Evolutionary conservation across 306 rosid species (phyloP), one percentile per base, ranked within the genome.

Genomic region (Medicago arabica): DNA sequence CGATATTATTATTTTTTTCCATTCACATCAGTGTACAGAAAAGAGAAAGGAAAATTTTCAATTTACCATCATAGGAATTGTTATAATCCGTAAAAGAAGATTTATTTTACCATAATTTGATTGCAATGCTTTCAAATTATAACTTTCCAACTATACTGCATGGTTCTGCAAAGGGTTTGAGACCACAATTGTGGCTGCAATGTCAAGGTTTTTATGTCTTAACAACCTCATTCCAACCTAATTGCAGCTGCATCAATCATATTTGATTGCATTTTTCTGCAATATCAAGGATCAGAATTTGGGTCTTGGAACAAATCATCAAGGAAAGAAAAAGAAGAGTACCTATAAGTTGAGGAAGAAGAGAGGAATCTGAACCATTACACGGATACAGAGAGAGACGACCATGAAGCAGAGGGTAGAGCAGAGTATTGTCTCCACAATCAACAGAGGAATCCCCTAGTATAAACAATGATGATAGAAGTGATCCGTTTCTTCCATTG

Each of bases 401-500:
- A 47, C 79, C 85, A 14, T 93, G 97, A 68, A 88, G 86, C 9
- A 83, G 79, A 73, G 92, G 88, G 82, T 91, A 91, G 83, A 91
- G 87, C 14, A 89, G 77, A 36, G 96, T 88, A 83, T 89, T 87
- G 55, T 85, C 86, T 21, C 98, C 96, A 31, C 97, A 91, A 76
- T 91, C 97, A 43, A 93, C 98, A 0, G 97, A 88, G 59, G 98
- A 93, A 85, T 93, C 97, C 9, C 98, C 97, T 75, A 93, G 58
- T 9, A 89, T 64, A 74, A 50, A 89, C 85, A 93, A 55, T 14
- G 96, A 92, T 2, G 83, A 79, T 8, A 62, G 76, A 54, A 79
- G 73, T 47, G 83, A 64, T 14, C 5, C 40, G 28, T 67, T 82
- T 44, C 34, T 75, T 34, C 13, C 67, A 67, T 41, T 44, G 28